Evolutionary conservation across 108 stramenopile species (phyloP), one percentile per base, ranked within the genome.

Genomic region (Cylindrotheca closterium): DNA sequence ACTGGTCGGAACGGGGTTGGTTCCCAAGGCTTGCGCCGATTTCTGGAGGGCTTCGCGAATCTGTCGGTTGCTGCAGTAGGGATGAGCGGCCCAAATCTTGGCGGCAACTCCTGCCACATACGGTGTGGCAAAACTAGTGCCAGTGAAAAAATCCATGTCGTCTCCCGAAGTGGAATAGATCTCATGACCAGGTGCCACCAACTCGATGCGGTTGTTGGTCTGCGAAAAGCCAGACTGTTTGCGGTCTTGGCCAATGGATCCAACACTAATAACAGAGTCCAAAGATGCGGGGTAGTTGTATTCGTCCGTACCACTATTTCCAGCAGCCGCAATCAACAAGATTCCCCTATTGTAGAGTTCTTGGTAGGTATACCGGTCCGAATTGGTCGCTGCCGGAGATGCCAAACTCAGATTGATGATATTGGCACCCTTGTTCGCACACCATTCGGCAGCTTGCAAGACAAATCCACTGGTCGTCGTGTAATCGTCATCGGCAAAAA

Each of bases 21-120:
- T n/a, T 1, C 63, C 70, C 49, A 64, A 58, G 47, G 65, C 65
- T 15, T 29, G 18, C 8, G 71, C 71, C 3, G 55, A 66, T 25
- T 15, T 26, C 25, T 33, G 19, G 25, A 82, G 30, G 0, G 77
- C 86, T 46, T 70, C 69, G 42, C 82, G 58, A 37, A 87, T 77
- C 53, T 87, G 73, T 33, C 58, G 18, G 47, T 70, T 74, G 42
- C 72, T 68, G 50, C 76, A 77, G 31, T 72, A 51, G 23, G 86
- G 86, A 54, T 66, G 73, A 47, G 68, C 66, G 10, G 66, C 58
- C 73, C 67, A 68, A 5, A 86, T 34, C 31, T 84, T 68, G 0
- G 91, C 87, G 1, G 79, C 79, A n/a, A 83, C 80, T 28, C 85
- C 91, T 0, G 87, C 71, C 0, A 92, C 91, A 54, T 89, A 83